Base-by-base conservation (phyloP, 768 basidiomycete species). In the Cubamyces sp. region DNA sequence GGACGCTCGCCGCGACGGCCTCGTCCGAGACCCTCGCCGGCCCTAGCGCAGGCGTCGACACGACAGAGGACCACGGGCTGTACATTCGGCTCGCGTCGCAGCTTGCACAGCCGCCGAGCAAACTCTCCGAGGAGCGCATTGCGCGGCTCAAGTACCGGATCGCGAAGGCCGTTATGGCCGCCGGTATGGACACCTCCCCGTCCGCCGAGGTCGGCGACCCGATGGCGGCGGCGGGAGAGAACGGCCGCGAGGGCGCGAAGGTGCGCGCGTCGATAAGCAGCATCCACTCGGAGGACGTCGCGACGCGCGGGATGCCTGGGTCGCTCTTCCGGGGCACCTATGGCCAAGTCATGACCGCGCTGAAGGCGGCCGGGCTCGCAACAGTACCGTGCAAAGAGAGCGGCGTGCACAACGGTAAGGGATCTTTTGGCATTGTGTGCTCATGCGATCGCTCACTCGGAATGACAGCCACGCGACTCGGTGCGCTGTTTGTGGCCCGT, bases 301-400 rank as follows among this genome's bases (percentile, higher is more conserved):
- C 59, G 57, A 64, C 62, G 9, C 19, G 51, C 30, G 62, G 61
- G 16, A n/a, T 49, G 50, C 60, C 71, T n/a, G 68, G 71, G 43
- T 70, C 76, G 28, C 65, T 80, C 54, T 80, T 77, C 64, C 73
- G 75, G 25, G 79, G 79, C 25, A 80, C 79, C 19, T 80, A 78
- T 64, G 79, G 79, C 11, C 79, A 80, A 66, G 65, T 80, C 52
- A 73, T 74, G 73, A 60, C 68, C 23, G 79, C 79, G n/a, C 67
- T 80, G 45, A 65, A 75, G 51, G 69, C 61, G 16, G 79, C 76
- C 0, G 78, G 79, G 41, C 69, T 80, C 65, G 70, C 68, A 25
- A 69, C 73, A 28, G 68, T 68, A 5, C 73, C 74, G 11, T 80
- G 74, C 50, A 46, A 67, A 8, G 74, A 66, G 25, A 66, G 63